Evolutionary conservation across 2,329 filamentous ascomycete genomes (phyloP), one percentile per base, ranked within the genome.

Genomic region (Fusarium protoensiforme): DNA sequence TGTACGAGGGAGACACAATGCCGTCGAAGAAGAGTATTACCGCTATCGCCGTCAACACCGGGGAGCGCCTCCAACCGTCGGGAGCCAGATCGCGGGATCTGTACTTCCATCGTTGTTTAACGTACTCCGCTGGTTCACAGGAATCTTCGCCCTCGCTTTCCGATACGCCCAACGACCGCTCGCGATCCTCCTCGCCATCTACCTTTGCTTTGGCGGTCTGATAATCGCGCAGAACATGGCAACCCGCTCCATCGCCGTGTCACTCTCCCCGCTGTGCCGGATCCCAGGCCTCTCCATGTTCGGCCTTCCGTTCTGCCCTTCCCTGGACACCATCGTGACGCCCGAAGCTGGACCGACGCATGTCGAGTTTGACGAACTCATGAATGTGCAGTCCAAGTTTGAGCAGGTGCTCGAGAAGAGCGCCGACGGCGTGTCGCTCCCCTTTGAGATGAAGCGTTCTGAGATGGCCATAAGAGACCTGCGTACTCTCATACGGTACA

Each of bases 401-500:
- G 93, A 95, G 80, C 89, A 92, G 65, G 90, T 96, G 1, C 83
- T 96, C 5, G 89, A 93, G 73, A 89, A 90, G 67, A 90, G 90
- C 18, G 88, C 90, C 2, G 87, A 91, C 24, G 90, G 91, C 1
- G 89, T 91, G 2, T 90, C 90, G 2, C 83, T 96, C 4, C 93
- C 93, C 0, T 85, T 93, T 74, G 92, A 94, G 75, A 95, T 96
- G 91, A 95, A 94, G 83, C 88, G 90, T 11, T 91, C 92, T 4
- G 93, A 96, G 80, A 86, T 90, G 3, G 91, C 92, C 1, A 91
- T 96, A 38, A 89, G 93, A 43, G 93, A 95, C 76, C 83, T 96
- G 27, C 90, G 92, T 35, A 92, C 90, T 29, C 86, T 95, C 51
- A 92, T 97, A 36, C 87, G 89, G 41, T 91, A 92, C 81, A 94